Evolutionary conservation across 805 yeast genomes (phyloP).

Genomic region (Pichia gijzeniarum): DNA sequence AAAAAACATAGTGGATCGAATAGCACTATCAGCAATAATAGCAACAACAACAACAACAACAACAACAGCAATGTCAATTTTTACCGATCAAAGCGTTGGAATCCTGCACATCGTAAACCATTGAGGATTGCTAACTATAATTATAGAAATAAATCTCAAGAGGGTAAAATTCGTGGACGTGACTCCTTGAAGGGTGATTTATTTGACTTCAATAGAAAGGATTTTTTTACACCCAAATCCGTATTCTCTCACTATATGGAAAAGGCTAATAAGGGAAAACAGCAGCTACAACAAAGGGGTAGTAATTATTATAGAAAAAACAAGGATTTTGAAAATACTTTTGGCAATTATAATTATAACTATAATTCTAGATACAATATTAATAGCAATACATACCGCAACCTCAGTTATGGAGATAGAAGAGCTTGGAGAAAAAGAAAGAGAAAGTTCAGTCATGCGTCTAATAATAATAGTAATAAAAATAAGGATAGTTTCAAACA

Average conservation of each 20-base stretch:
- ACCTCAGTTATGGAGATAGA: slow-evolving; percentile 17
- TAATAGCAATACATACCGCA: slow-evolving; percentile 1
- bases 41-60: not conserved
- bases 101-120: slow-evolving; percentile 24
- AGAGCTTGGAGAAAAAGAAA: slow-evolving; percentile 27
- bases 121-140: slow-evolving; percentile 24
- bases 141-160: slow-evolving; percentile 17
- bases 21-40: not conserved
- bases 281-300: slow-evolving; percentile 12
- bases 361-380: slow-evolving; percentile 10
- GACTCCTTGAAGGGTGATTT: slow-evolving; percentile 18
- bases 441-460: slow-evolving; percentile 19
- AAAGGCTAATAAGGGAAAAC: slow-evolving; percentile 37
- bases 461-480: slow-evolving; percentile 12
- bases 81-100: slow-evolving; percentile 16
- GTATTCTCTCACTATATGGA: slow-evolving; percentile 67
- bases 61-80: slow-evolving; percentile 1
- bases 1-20: not conserved
- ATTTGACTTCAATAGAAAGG: slow-evolving; percentile 51
- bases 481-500: slow-evolving; percentile 11
- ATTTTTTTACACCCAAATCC: slow-evolving; percentile 73
- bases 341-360: slow-evolving; percentile 7
- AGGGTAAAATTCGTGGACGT: slow-evolving; percentile 16
- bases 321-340: slow-evolving; percentile 3
- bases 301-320: slow-evolving; percentile 7